These are phyloP conservation scores for Penicillium hesseltinei DNA, from an alignment of 2,329 filamentous ascomycete species.

Conservation along the genomic window DNA sequence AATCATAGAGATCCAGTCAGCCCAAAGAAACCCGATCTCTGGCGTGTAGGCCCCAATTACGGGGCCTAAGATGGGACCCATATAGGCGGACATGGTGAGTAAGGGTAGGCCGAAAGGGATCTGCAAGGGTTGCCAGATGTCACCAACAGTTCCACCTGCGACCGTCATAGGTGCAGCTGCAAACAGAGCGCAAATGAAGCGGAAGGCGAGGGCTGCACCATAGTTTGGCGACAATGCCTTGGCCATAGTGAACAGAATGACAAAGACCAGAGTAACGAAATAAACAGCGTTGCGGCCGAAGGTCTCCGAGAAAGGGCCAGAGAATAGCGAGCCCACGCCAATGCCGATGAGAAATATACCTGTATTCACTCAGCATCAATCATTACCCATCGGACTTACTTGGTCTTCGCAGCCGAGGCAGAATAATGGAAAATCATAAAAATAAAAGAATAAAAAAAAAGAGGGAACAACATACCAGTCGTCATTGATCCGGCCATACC, in stretches of 20 bases:
- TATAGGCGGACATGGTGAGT: constrained; percentile 47
- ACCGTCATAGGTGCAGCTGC: constrained; percentile 45
- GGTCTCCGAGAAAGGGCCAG: constrained; percentile 50
- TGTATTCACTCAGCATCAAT: background rate
- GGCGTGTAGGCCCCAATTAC: constrained; percentile 18
- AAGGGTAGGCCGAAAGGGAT: constrained; percentile 51
- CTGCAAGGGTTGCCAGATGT: constrained; percentile 49
- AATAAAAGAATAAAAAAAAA: background rate
- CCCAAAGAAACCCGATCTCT: constrained; percentile 37
- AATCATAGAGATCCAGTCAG: constrained; percentile 46
- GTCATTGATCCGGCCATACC: constrained; percentile 15
- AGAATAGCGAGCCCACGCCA: constrained; percentile 48
- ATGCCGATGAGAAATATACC: constrained; percentile 43
- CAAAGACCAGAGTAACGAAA: constrained; percentile 45
- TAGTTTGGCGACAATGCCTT: constrained; percentile 50
- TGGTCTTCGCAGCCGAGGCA: background rate
- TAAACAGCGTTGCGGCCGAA: constrained; percentile 52
- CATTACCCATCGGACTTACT: accelerated
- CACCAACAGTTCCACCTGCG: constrained; percentile 46
- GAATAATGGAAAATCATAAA: background rate
- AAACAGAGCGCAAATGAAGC: constrained; percentile 51
- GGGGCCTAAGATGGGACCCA: constrained; percentile 27
- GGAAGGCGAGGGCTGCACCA: constrained; percentile 48
- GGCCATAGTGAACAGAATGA: constrained; percentile 50
- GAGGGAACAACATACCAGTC: constrained; percentile 2